Percentiles rank a stretch among this genome's conserved stretches.
Evolutionary conservation across 2,329 filamentous ascomycete genomes (phyloP).

Genomic region (Celoporthe dispersa): DNA sequence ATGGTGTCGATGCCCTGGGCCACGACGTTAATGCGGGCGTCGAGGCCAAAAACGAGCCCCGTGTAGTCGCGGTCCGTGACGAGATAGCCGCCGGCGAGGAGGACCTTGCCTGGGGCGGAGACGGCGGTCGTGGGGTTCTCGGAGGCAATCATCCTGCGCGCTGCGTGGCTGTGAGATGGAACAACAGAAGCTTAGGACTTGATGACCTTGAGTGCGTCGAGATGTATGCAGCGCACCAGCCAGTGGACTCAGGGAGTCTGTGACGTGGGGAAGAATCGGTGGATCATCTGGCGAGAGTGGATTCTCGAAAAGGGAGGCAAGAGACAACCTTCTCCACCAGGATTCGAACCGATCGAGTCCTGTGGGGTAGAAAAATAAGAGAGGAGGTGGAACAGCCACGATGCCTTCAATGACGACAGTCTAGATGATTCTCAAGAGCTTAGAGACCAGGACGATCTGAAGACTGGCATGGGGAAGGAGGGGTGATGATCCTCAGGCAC

Average conservation of each 20-base stretch:
- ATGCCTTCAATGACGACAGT: slow-evolving; percentile 24
- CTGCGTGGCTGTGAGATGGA: no score
- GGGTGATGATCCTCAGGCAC: slow-evolving; percentile 6
- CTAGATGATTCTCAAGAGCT: not conserved
- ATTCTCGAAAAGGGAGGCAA: slow-evolving; percentile 1
- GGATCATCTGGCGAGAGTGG: not conserved
- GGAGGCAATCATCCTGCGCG: slow-evolving; percentile 23
- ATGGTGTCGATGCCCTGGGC: slow-evolving; percentile 61
- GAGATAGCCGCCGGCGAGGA: slow-evolving; percentile 92
- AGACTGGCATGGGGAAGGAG: not conserved
- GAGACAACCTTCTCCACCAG: not conserved
- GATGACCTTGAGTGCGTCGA: not conserved
- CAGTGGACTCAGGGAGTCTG: not conserved
- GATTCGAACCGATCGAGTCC: not conserved
- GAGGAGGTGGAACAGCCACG: not conserved
- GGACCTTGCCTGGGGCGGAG: slow-evolving; percentile 94
- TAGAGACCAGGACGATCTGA: not conserved
- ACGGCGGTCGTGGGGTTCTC: slow-evolving; percentile 59
- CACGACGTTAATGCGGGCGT: slow-evolving; percentile 69
- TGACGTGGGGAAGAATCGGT: not conserved
- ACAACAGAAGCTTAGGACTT: no score
- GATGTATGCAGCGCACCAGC: not conserved
- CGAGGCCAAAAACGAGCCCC: slow-evolving; percentile 71
- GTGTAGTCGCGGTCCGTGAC: slow-evolving; percentile 89
- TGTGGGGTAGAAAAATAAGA: not conserved